Base-by-base conservation (phyloP, 495 filamentous ascomycete genomes). In the Cercophora newfieldiana region DNA sequence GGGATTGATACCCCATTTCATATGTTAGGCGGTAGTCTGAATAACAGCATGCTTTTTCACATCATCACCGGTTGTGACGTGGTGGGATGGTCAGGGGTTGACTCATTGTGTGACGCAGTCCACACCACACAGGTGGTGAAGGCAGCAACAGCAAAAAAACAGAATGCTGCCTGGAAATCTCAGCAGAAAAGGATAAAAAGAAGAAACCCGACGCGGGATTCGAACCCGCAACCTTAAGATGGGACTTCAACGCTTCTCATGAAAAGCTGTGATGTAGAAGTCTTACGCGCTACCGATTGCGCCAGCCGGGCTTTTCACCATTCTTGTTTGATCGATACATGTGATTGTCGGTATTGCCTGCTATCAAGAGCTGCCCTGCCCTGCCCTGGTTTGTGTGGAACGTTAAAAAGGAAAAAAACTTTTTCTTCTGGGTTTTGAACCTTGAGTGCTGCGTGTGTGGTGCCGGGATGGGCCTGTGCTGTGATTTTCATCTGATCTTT, bases 171-270 rank as follows among this genome's bases (percentile, higher is more conserved):
- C 16, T 22, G n/a, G n/a, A 49, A 66, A 61, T 3, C 1, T 3
- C 24, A 59, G 18, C 51, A 3, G 26, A 60, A 54, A 51, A 48
- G 3, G 37, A 62, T 25, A 19, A 60, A 64, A 30, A 66, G 63
- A 21, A 62, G 53, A 31, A 63, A 68, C 69, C 69, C 69, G 18
- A 68, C 66, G 69, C 68, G 66, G 69, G 69, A 62, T 60, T 71
- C 66, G 69, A 71, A 71, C 69, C 69, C 69, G 68, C 69, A 68
- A 48, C 69, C 69, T 68, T 63, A 54, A 54, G 69, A 71, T 71
- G 16, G 24, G 10, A 47, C n/a, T 18, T 7, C 12, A 22, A 8
- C 7, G 25, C 12, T 44, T 50, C 33, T 7, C n/a, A 31, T 10
- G 1, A 8, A 44, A 3, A 21, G 28, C 16, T 54, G n/a, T n/a